Evolutionary conservation across 176 grass and related monocot genomes (phyloP).

Genomic region (Musa troglodytarum): DNA sequence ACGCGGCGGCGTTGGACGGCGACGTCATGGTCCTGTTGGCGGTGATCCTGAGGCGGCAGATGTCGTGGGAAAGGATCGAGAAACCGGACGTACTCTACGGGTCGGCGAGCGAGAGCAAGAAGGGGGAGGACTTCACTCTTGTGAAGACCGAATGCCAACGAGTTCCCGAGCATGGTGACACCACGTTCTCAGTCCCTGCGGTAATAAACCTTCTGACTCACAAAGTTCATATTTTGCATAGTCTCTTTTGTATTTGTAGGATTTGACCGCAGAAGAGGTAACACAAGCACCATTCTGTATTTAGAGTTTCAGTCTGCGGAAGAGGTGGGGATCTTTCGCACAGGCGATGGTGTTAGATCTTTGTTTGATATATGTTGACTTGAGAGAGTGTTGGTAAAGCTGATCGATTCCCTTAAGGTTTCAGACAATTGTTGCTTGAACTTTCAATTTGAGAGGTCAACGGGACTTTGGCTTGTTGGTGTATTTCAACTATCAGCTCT

Average conservation of each 20-base stretch:
- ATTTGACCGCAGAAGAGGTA: too few relatives aligned
- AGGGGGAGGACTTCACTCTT: constrained; percentile 88
- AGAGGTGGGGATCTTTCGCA: too few relatives aligned
- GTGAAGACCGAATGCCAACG: constrained; percentile 45
- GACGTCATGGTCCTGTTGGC: constrained; percentile 68
- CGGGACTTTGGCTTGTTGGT: not conserved
- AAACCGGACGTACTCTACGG: constrained; percentile 70
- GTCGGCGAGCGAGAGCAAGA: constrained; percentile 76
- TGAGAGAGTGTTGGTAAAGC: not conserved
- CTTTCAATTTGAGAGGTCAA: not conserved
- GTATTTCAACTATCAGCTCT: not conserved
- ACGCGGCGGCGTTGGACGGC: constrained; percentile 36
- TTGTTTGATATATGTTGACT: not conserved
- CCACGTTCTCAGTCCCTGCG: constrained; percentile 67
- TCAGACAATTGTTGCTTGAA: not conserved
- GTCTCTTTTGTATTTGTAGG: too few relatives aligned
- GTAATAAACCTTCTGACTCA: constrained; percentile 32
- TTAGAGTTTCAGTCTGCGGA: too few relatives aligned
- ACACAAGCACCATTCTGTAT: too few relatives aligned
- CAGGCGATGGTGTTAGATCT: not conserved
- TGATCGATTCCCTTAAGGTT: not conserved
- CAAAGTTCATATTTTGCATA: not conserved
- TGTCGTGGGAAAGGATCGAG: constrained; percentile 79
- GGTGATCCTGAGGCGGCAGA: constrained; percentile 78
- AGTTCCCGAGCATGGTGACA: constrained; percentile 11